Evolutionary conservation across 1,284 basidiomycete species (phyloP), one percentile per base, ranked within the genome.

Genomic region (Ceratorhiza oryzae-sativae): DNA sequence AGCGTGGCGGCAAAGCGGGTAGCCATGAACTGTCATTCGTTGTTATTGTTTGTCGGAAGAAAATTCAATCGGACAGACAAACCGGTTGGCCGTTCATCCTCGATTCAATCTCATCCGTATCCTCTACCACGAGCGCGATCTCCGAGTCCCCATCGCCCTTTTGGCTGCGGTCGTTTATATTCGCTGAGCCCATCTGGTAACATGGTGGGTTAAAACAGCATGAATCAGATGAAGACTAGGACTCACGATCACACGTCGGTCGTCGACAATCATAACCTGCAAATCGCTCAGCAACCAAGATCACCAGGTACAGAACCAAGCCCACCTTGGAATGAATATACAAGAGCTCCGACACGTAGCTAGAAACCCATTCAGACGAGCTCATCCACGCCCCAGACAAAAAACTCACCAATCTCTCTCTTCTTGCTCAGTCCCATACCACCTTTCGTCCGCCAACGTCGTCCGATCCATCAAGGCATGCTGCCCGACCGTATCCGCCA

Each of bases 61-160:
- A 51, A 9, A 15, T 6, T 18, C 15, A 23, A 3, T 39, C 36
- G 12, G 2, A 27, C 18, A 30, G 75, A 81, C 80, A 74, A 79
- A 83, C 76, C 77, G 86, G 84, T 75, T 88, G 80, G 1, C 93
- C 94, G 76, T 94, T 83, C 95, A 97, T 97, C 3, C 79, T 84
- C 8, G 89, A 87, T 65, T 87, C 84, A 63, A 98, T 84, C 82
- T 88, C 83, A 70, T 97, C 93, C 1, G 85, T 82, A 77, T 98
- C 95, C 80, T 97, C 94, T 30, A 97, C 90, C 18, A 97, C 88
- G 5, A 96, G 81, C 0, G 92, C 93, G 76, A 97, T 97, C 81
- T 98, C 95, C 0, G 93, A 95, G 80, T 97, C 95, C 41, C 94
- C 93, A 77, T 96, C 89, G 34, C 95, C 95, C 86, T 90, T 76